Conservation (phyloP, 305 asterid species). For the Rubia occidens region DNA sequence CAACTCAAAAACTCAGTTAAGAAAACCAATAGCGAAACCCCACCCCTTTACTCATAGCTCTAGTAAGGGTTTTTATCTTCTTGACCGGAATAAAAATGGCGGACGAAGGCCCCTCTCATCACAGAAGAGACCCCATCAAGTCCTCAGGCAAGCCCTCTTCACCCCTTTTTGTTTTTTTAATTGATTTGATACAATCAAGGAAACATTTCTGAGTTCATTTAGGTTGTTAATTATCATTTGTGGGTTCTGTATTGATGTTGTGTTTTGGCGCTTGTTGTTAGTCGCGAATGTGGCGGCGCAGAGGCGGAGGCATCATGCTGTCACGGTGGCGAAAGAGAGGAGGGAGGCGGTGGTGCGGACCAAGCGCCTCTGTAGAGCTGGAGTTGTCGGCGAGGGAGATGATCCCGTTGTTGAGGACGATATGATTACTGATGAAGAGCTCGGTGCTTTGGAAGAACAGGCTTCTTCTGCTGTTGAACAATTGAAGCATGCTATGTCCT, state of each 20-base stretch:
- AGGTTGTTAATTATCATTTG: neutral
- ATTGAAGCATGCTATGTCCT: conserved; percentile 47
- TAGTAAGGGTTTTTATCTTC: neutral
- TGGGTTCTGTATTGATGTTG: neutral
- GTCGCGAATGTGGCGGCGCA: conserved; percentile 79
- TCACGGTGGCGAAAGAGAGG: conserved; percentile 72
- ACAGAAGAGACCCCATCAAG: conserved; percentile 58
- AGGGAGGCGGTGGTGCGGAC: conserved; percentile 82
- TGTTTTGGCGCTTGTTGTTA: conserved; percentile 18
- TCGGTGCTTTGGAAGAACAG: conserved; percentile 59
- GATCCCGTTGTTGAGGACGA: conserved; percentile 35
- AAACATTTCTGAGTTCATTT: neutral
- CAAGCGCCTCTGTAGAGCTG: conserved; percentile 74
- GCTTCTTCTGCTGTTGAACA: conserved; percentile 65
- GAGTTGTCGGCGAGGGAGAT: conserved; percentile 45
- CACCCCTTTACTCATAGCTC: neutral
- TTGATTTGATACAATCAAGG: neutral
- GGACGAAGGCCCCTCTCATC: conserved; percentile 47
- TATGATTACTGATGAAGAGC: conserved; percentile 69
- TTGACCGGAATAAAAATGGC: conserved; percentile 38
- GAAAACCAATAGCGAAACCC: neutral
- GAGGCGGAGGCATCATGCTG: conserved; percentile 74
- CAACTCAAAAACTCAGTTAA: neutral
- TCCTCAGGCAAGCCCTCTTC: conserved; percentile 46
- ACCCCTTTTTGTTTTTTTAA: too few relatives aligned